Conservation (phyloP, 768 basidiomycete species). For the Kwoniella pini region DNA sequence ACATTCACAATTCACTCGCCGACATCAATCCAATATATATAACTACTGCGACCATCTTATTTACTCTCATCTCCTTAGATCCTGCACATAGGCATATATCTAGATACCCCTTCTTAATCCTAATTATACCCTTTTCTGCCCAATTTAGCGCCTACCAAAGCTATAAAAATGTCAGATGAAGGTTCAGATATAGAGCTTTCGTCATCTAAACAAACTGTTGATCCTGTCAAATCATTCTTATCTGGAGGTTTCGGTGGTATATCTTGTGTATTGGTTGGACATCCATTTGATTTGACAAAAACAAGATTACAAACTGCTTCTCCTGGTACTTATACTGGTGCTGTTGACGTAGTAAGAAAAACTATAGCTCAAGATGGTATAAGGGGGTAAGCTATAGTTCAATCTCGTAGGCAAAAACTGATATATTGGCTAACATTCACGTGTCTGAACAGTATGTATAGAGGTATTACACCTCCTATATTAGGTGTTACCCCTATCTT, state of each 20-base stretch:
- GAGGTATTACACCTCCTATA: slow-evolving; percentile 79
- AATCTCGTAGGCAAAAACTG: background rate
- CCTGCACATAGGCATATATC: background rate
- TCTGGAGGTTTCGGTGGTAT: slow-evolving; percentile 92
- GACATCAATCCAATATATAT: too few relatives aligned
- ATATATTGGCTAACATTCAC: background rate
- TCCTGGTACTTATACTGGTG: slow-evolving; percentile 84
- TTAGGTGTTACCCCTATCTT: slow-evolving; percentile 97
- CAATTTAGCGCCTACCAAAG: too few relatives aligned
- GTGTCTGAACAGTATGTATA: slow-evolving; percentile 48
- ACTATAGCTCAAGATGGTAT: slow-evolving; percentile 87
- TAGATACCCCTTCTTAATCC: background rate
- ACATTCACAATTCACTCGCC: background rate
- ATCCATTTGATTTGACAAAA: slow-evolving; percentile 90
- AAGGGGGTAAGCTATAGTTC: slow-evolving; percentile 64
- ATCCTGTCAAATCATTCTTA: slow-evolving; percentile 75
- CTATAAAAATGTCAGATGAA: slow-evolving; percentile 36
- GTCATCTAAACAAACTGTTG: slow-evolving; percentile 44
- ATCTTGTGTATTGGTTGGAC: slow-evolving; percentile 62
- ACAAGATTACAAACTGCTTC: slow-evolving; percentile 81
- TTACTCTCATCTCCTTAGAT: background rate
- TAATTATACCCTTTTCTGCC: too few relatives aligned
- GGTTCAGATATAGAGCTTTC: slow-evolving; percentile 33
- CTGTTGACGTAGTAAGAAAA: slow-evolving; percentile 89
- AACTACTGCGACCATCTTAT: too few relatives aligned